Percentiles rank a stretch among this genome's conserved stretches.
Conservation (phyloP, 441 rosid species). For the Adansonia gregorii region DNA sequence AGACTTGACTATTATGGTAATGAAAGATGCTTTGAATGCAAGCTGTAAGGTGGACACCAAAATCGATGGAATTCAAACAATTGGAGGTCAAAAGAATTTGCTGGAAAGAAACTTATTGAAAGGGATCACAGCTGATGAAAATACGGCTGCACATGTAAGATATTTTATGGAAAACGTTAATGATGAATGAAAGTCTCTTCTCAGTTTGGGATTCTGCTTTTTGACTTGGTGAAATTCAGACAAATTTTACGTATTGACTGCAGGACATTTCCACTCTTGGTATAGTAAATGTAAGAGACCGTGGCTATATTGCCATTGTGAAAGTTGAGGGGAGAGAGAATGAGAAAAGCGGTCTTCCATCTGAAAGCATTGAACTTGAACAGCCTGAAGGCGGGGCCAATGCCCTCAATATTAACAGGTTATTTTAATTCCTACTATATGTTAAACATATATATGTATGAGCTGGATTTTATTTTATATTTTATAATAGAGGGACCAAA, state of each 20-base stretch:
- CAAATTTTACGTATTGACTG: constrained; percentile 31
- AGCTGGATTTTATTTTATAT: neutral
- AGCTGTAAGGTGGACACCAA: constrained; percentile 69
- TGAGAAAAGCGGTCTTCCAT: constrained; percentile 42
- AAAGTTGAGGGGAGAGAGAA: constrained; percentile 53
- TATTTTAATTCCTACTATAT: constrained; percentile 14
- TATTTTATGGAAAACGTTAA: constrained; percentile 24
- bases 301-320: constrained; percentile 67
- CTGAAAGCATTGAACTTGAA: constrained; percentile 54
- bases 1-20: constrained; percentile 52
- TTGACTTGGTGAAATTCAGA: constrained; percentile 13
- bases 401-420: constrained; percentile 79
- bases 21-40: constrained; percentile 54
- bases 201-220: constrained; percentile 16
- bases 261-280: constrained; percentile 69
- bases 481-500: neutral
- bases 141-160: constrained; percentile 71
- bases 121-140: constrained; percentile 77
- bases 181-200: constrained; percentile 23
- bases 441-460: neutral
- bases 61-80: constrained; percentile 62
- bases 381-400: constrained; percentile 83
- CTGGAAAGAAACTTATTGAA: constrained; percentile 64
- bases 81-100: constrained; percentile 54
- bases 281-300: constrained; percentile 58